A percentile compares a stretch with the other conserved stretches of the same genome.
phyloP scores from a whole-genome alignment of 352 stramenopile genomes.

The Elongisporangium anandrum region DNA sequence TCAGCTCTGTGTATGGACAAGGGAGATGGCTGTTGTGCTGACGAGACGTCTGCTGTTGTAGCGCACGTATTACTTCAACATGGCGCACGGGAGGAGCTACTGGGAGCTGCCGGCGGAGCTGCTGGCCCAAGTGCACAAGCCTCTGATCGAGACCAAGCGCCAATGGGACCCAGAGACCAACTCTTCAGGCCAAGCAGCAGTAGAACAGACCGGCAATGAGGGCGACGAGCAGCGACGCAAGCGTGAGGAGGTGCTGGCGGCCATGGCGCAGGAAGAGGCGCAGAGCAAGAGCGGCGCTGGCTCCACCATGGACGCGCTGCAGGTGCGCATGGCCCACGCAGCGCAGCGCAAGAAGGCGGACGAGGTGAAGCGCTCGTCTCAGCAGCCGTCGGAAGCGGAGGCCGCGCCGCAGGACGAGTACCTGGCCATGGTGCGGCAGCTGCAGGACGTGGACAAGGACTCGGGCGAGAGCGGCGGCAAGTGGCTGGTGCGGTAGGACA shows the following conservation, averaged over 20 bases:
- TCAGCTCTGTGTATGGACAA: neutral
- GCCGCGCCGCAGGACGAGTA: conserved; percentile 41
- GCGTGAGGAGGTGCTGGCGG: conserved; percentile 33
- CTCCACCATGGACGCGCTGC: conserved; percentile 20
- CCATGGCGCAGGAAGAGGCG: conserved; percentile 19
- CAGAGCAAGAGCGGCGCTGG: conserved; percentile 7
- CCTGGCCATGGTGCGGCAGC: conserved; percentile 53
- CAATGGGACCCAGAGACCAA: conserved; percentile 38
- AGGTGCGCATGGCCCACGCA: conserved; percentile 59
- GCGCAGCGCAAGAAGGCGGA: conserved; percentile 47
- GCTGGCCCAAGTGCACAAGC: conserved; percentile 38
- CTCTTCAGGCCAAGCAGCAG: conserved; percentile 19
- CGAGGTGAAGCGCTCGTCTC: conserved; percentile 25
- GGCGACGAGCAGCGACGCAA: conserved; percentile 31
- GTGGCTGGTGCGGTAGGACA: conserved; percentile 62
- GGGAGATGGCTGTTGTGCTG: neutral
- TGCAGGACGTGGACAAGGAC: conserved; percentile 52
- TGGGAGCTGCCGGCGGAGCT: conserved; percentile 64
- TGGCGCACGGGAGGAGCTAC: conserved; percentile 66
- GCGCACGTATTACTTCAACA: conserved; percentile 81
- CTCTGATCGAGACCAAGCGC: conserved; percentile 38
- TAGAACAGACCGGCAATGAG: conserved; percentile 7
- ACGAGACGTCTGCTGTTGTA: conserved; percentile 10
- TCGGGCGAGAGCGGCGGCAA: conserved; percentile 47
- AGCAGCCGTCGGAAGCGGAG: conserved; percentile 5